Evolutionary conservation across 2,329 filamentous ascomycete species (phyloP), one percentile per base, ranked within the genome.

Genomic region (Cladosporium austrohemisphaericum): DNA sequence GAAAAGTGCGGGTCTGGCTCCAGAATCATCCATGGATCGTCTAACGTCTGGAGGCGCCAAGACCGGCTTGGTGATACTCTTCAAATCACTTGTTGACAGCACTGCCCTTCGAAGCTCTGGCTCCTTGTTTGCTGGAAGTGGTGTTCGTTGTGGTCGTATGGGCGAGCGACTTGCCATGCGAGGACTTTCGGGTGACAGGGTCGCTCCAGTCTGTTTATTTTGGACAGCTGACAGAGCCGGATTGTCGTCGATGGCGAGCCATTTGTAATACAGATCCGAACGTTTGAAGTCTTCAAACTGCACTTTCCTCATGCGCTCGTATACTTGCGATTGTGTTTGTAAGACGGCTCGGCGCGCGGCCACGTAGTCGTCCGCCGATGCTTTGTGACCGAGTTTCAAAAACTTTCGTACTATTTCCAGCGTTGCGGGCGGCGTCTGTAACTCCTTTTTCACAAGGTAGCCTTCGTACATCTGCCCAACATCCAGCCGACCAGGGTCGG

Each of bases 241-340:
- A 37, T 57, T 56, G 45, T 95, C 90, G 61, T 95, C 88, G 10
- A 92, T 87, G 6, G 92, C 89, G 1, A 98, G 76, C 65, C 91
- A 96, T 66, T 98, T 98, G 74, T 93, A 97, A 66, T 90, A 98
- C 1, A 98, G 70, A 62, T 97, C 93, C 0, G 93, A 95, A 58
- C 84, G 87, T 63, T 91, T 95, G 73, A 98, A 98, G 16, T 80
- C 81, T 14, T 86, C 83, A 55, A 93, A 93, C 63, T 95, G 81
- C 11, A 79, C 81, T 18, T 82, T 81, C 61, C 90, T 85, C 81
- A 98, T 88, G 59, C 87, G 84, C 53, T 95, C 87, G 50, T 96
- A 77, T 0, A 91, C 86, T 2, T 81, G 78, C 14, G 88, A 92
- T 65, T 98, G 93, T 0, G 88, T 85, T 53, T 80, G 81, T 31